Conservation (phyloP, 1,139 yeast species). For the Casaregolazyma suthepensis region DNA sequence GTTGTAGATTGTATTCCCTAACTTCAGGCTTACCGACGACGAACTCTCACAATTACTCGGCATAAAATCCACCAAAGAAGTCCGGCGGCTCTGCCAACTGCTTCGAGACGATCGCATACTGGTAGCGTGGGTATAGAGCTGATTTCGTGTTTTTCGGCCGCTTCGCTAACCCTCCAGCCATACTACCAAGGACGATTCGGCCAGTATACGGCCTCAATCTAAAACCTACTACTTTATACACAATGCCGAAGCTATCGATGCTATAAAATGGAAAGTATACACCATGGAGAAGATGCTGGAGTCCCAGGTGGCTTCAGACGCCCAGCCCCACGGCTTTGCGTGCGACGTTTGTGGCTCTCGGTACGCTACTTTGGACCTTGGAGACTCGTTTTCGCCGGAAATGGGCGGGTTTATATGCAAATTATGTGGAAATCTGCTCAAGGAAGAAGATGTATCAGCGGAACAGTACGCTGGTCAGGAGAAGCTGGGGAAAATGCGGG, state of each 20-base stretch:
- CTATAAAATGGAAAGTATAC: conserved; percentile 95
- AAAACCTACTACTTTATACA: conserved; percentile 84
- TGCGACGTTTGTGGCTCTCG: conserved; percentile 82
- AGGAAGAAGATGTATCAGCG: conserved; percentile 84
- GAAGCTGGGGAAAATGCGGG: conserved; percentile 76
- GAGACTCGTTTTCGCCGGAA: conserved; percentile 72
- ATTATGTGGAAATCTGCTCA: conserved; percentile 64
- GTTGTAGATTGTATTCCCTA: background rate
- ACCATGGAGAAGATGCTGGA: conserved; percentile 71
- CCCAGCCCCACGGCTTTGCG: conserved; percentile 89
- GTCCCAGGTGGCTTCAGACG: conserved; percentile 69
- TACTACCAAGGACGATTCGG: conserved; percentile 77
- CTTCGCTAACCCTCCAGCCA: conserved; percentile 33
- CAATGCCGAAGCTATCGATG: conserved; percentile 88
- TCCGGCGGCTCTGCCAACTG: conserved; percentile 74
- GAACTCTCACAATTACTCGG: conserved; percentile 77
- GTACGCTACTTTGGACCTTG: conserved; percentile 82
- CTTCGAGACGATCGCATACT: conserved; percentile 73
- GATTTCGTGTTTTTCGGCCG: background rate
- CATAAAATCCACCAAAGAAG: conserved; percentile 70
- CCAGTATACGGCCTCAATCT: conserved; percentile 60
- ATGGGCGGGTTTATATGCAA: conserved; percentile 79
- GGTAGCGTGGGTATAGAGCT: conserved; percentile 24
- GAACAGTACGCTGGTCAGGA: conserved; percentile 80
- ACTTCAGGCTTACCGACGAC: conserved; percentile 65